phyloP scores from a whole-genome alignment of 805 yeast genomes.

The Candida mattraensis region DNA sequence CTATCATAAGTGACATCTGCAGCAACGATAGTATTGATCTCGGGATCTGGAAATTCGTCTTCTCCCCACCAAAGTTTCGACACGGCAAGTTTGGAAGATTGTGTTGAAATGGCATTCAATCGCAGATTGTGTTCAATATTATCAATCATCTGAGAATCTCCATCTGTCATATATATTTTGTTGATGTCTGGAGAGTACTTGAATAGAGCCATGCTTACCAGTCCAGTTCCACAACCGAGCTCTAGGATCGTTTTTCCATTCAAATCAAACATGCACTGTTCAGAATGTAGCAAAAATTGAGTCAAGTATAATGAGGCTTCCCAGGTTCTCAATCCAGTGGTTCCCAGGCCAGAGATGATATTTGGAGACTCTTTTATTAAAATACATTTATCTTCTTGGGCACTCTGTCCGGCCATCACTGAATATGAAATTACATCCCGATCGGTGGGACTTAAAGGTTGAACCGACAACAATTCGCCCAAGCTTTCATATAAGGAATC shows the following conservation, averaged over 20 bases:
- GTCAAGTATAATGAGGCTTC: slow-evolving; percentile 79
- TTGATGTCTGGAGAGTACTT: slow-evolving; percentile 22
- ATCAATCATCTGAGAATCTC: slow-evolving; percentile 56
- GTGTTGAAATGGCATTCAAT: slow-evolving; percentile 38
- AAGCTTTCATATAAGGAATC: slow-evolving; percentile 46
- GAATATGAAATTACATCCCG: slow-evolving; percentile 40
- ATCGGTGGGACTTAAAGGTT: slow-evolving; percentile 38
- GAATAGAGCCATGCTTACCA: slow-evolving; percentile 56
- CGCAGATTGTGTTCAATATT: slow-evolving; percentile 43
- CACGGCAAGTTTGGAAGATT: slow-evolving; percentile 23
- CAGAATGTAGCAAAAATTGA: slow-evolving; percentile 41
- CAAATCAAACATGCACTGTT: slow-evolving; percentile 17
- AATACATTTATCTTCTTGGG: slow-evolving; percentile 18
- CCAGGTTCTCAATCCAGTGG: slow-evolving; percentile 93
- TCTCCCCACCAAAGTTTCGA: slow-evolving; percentile 62
- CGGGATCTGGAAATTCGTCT: slow-evolving; percentile 38
- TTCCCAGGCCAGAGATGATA: slow-evolving; percentile 68
- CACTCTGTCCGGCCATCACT: slow-evolving; percentile 21
- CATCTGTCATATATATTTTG: slow-evolving; percentile 59
- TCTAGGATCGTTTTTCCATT: slow-evolving; percentile 51
- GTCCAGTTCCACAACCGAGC: slow-evolving; percentile 88
- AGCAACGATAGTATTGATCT: slow-evolving; percentile 59
- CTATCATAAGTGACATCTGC: slow-evolving; percentile 90
- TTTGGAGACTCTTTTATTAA: slow-evolving; percentile 60
- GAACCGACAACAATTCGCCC: slow-evolving; percentile 36